Evolutionary conservation across 1,284 basidiomycete species (phyloP).

Genomic region (Trichosporon faecale): DNA sequence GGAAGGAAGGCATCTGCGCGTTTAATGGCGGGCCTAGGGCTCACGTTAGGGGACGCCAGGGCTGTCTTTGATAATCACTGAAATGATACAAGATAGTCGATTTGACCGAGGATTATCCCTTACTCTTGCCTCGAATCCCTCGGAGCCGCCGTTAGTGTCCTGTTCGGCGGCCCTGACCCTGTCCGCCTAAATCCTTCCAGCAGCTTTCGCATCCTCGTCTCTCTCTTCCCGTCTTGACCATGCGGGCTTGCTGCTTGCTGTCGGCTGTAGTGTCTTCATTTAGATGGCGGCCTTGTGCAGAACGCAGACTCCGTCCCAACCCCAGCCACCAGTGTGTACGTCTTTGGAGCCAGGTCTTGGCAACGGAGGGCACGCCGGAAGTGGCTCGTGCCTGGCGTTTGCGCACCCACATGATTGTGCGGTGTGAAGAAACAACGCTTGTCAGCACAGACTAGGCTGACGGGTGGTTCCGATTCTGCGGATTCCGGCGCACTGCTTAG

Average conservation of each 20-base stretch:
- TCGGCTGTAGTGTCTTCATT: no score
- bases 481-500: background rate
- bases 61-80: background rate
- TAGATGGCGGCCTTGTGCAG: background rate
- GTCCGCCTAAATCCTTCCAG: background rate
- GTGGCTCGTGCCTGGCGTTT: background rate
- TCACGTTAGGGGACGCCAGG: background rate
- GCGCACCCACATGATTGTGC: conserved; percentile 1
- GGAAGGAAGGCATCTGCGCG: background rate
- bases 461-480: background rate
- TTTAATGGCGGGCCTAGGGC: background rate
- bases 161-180: background rate
- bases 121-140: background rate
- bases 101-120: conserved; percentile 8
- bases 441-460: background rate
- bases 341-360: background rate
- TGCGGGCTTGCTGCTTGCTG: background rate
- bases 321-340: background rate
- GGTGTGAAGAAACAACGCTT: background rate
- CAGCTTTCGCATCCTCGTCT: background rate
- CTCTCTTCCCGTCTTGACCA: background rate
- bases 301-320: no score
- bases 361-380: background rate
- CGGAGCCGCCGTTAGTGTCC: background rate
- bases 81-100: conserved; percentile 7